phyloP scores from a whole-genome alignment of 148 eudicot genomes.

The Rhododendron molle region DNA sequence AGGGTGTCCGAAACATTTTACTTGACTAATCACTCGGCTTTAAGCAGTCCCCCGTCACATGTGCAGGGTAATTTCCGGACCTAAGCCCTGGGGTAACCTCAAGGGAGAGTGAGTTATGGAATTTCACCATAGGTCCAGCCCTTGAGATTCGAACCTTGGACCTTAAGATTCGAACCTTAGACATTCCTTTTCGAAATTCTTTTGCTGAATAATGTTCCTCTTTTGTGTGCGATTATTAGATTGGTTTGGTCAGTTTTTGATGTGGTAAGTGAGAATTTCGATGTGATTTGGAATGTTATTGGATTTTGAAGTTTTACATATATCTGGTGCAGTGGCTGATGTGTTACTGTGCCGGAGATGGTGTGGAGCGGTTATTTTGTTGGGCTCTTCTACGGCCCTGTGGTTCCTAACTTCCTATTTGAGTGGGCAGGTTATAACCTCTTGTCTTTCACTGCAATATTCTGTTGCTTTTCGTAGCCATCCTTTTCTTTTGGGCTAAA shows the following conservation, averaged over 20 bases:
- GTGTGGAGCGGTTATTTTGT: constrained; percentile 36
- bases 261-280: neutral
- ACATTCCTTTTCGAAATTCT: no score
- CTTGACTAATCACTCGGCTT: neutral
- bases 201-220: neutral
- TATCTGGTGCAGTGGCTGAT: constrained; percentile 63
- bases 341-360: constrained; percentile 72
- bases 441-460: constrained; percentile 55
- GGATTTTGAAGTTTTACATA: neutral
- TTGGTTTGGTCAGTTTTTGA: neutral
- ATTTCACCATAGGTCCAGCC: neutral
- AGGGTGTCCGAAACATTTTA: neutral
- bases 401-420: constrained; percentile 85
- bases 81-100: neutral
- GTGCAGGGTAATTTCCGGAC: neutral
- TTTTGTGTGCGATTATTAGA: neutral
- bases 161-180: no score
- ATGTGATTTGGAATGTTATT: neutral
- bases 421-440: constrained; percentile 63
- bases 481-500: constrained; percentile 95
- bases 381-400: constrained; percentile 44
- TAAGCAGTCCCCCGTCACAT: neutral
- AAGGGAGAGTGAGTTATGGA: neutral
- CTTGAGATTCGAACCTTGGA: neutral
- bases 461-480: constrained; percentile 58